Evolutionary conservation across 208 protist species (phyloP).

Genomic region (Naegleria lovaniensis): DNA sequence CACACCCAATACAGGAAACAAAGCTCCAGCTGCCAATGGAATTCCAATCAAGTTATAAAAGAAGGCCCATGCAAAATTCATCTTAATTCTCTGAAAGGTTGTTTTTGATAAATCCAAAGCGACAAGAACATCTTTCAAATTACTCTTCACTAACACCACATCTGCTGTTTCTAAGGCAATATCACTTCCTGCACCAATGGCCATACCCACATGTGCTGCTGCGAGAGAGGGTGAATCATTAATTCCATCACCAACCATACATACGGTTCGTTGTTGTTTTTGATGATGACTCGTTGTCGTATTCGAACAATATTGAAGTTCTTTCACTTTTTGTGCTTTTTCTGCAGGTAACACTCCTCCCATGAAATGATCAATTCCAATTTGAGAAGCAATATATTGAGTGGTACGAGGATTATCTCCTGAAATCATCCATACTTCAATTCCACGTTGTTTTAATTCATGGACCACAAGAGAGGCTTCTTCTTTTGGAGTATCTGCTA

Average conservation of each 20-base stretch:
- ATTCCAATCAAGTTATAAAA: conserved; percentile 70
- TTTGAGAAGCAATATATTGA: conserved; percentile 51
- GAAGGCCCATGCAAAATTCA: conserved; percentile 75
- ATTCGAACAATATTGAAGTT: not conserved
- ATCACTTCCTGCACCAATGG: conserved; percentile 69
- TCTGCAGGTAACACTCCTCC: conserved; percentile 64
- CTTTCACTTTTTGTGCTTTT: conserved; percentile 53
- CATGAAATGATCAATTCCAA: conserved; percentile 69
- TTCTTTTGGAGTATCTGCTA: conserved; percentile 71
- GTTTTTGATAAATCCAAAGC: conserved; percentile 57
- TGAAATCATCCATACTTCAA: conserved; percentile 63
- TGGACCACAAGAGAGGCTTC: conserved; percentile 66
- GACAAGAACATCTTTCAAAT: conserved; percentile 48
- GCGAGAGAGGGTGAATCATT: conserved; percentile 69
- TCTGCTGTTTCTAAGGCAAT: conserved; percentile 70
- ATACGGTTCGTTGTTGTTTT: not conserved
- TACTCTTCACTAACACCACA: conserved; percentile 58
- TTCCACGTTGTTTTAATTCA: conserved; percentile 47
- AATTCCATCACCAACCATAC: conserved; percentile 55
- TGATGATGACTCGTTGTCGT: not conserved
- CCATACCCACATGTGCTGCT: conserved; percentile 71
- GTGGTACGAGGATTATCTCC: conserved; percentile 70
- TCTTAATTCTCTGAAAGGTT: conserved; percentile 57
- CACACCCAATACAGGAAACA: conserved; percentile 44
- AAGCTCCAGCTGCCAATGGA: conserved; percentile 64